Conservation (phyloP, 331 rosid genomes). For the Quercus lobata region DNA sequence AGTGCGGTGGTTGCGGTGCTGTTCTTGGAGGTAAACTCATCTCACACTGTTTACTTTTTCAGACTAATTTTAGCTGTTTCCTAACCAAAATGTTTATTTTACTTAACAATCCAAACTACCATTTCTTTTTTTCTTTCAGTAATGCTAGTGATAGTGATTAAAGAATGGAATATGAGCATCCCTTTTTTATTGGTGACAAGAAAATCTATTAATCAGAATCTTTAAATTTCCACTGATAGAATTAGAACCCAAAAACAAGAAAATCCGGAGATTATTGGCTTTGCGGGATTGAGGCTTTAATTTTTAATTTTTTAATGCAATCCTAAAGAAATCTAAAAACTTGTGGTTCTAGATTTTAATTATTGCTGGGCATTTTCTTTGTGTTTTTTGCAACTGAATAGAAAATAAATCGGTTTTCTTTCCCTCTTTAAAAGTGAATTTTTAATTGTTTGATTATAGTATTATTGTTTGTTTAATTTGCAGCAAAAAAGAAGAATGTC, state of each 20-base stretch:
- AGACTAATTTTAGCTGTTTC: neutral
- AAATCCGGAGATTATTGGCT: neutral
- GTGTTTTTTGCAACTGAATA: neutral
- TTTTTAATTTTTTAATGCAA: neutral
- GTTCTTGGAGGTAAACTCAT: conserved; percentile 69
- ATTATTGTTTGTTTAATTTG: conserved; percentile 20
- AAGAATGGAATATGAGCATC: neutral
- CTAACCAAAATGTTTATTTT: neutral
- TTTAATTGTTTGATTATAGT: conserved; percentile 13
- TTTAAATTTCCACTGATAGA: neutral
- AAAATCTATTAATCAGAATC: neutral
- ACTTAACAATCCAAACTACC: too few species aligned
- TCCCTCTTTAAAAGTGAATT: neutral
- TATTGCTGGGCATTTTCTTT: neutral
- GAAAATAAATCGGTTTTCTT: neutral
- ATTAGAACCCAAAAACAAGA: neutral
- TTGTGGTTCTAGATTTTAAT: neutral
- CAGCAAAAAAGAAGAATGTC: conserved; percentile 61
- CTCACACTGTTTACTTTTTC: too few species aligned
- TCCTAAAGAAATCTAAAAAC: neutral
- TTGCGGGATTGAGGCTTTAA: neutral
- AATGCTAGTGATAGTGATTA: neutral
- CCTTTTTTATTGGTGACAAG: neutral
- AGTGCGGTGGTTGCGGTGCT: conserved; percentile 94
- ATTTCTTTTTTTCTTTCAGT: neutral